Evolutionary conservation across 306 rosid genomes (phyloP).

Genomic region (Vigna radiata): DNA sequence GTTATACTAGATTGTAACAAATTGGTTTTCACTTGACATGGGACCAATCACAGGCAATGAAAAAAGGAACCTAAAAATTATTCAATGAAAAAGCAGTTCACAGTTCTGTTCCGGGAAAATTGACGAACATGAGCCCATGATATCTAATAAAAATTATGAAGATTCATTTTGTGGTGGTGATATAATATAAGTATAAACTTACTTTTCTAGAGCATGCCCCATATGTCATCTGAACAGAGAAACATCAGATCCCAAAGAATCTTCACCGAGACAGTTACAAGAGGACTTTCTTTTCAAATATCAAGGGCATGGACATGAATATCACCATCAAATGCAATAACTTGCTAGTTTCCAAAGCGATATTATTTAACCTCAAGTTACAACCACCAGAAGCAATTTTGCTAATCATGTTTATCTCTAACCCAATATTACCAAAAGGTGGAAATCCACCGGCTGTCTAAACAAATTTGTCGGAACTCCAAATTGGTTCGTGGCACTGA

Average conservation of each 20-base stretch:
- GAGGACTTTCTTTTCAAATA: constrained; percentile 16
- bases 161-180: background rate
- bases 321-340: constrained; percentile 34
- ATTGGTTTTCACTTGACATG: background rate
- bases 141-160: constrained; percentile 5
- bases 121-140: background rate
- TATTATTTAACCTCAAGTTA: constrained; percentile 27
- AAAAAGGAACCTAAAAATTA: background rate
- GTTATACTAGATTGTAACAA: constrained; percentile 5
- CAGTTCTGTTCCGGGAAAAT: background rate
- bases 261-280: constrained; percentile 32
- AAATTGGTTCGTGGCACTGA: background rate
- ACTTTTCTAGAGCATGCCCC: constrained; percentile 26
- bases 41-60: background rate
- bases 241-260: constrained; percentile 33
- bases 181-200: background rate
- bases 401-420: constrained; percentile 33
- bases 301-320: constrained; percentile 1
- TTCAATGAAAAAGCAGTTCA: constrained; percentile 15
- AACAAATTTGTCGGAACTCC: constrained; percentile 14
- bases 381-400: constrained; percentile 13
- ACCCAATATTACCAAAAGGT: background rate
- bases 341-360: background rate
- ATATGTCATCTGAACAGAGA: constrained; percentile 28
- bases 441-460: background rate